Conservation (phyloP, 345 rosid species). For the Citrus inodora region DNA sequence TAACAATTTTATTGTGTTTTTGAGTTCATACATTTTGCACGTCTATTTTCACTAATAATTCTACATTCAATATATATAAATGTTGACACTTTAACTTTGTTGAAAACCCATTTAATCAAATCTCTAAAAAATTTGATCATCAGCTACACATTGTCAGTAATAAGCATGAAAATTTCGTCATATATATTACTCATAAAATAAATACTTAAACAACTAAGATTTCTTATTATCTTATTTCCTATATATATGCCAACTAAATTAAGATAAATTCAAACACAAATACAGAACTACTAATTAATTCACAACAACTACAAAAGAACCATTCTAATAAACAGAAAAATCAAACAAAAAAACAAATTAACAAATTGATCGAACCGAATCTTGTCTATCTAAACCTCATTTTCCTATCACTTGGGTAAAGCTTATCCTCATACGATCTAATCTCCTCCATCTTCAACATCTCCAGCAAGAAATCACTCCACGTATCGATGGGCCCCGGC, state of each 20-base stretch:
- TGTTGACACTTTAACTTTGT: too few species aligned
- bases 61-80: too few species aligned
- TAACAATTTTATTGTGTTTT: too few species aligned
- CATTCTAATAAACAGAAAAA: not conserved
- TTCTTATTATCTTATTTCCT: not conserved
- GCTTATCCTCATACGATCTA: conserved; percentile 11
- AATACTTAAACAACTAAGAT: not conserved
- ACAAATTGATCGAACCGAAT: not conserved
- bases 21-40: too few species aligned
- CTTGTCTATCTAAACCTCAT: not conserved
- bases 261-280: not conserved
- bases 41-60: too few species aligned
- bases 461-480: conserved; percentile 75
- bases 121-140: too few species aligned
- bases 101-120: too few species aligned
- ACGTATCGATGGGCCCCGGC: conserved; percentile 85
- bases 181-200: not conserved
- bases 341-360: not conserved
- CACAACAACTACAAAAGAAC: not conserved
- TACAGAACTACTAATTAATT: not conserved
- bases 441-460: conserved; percentile 74
- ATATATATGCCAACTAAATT: not conserved
- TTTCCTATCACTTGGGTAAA: not conserved
- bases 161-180: not conserved
- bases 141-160: too few species aligned